Conservation (phyloP, 306 rosid genomes). For the Acacia melanoxylon region DNA sequence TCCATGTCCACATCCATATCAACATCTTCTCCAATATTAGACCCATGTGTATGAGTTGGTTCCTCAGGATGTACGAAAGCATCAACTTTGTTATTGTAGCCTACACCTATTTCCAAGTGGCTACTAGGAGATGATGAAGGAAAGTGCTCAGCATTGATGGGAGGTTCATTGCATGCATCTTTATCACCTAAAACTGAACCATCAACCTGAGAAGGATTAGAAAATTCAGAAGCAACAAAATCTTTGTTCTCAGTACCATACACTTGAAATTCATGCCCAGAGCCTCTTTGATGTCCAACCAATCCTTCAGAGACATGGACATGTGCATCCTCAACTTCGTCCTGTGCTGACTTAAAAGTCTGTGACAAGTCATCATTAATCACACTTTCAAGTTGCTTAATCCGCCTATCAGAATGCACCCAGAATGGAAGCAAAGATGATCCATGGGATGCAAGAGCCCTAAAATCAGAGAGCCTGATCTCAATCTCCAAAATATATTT, state of each 20-base stretch:
- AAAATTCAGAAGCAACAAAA: conserved; percentile 39
- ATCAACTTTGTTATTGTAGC: conserved; percentile 42
- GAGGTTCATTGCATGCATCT: conserved; percentile 24
- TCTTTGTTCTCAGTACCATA: conserved; percentile 29
- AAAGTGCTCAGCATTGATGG: conserved; percentile 36
- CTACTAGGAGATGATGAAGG: conserved; percentile 38
- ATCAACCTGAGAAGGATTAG: conserved; percentile 37
- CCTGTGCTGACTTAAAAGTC: conserved; percentile 34
- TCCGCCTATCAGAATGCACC: conserved; percentile 77
- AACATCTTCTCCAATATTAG: conserved; percentile 62
- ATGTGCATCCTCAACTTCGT: conserved; percentile 45
- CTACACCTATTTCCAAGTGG: conserved; percentile 32
- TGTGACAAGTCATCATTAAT: conserved; percentile 54
- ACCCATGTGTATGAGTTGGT: conserved; percentile 39
- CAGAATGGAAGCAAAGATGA: conserved; percentile 83
- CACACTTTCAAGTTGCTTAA: conserved; percentile 63
- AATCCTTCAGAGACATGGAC: conserved; percentile 33
- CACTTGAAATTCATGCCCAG: conserved; percentile 38
- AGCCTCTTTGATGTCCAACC: conserved; percentile 33
- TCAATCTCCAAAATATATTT: conserved; percentile 72
- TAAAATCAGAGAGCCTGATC: conserved; percentile 79
- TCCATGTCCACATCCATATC: conserved; percentile 99
- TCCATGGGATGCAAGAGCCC: conserved; percentile 64
- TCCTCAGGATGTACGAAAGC: conserved; percentile 44
- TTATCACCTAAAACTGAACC: conserved; percentile 28